Evolutionary conservation across 1,284 basidiomycete species (phyloP).

Genomic region (Cryptococcus sp.): DNA sequence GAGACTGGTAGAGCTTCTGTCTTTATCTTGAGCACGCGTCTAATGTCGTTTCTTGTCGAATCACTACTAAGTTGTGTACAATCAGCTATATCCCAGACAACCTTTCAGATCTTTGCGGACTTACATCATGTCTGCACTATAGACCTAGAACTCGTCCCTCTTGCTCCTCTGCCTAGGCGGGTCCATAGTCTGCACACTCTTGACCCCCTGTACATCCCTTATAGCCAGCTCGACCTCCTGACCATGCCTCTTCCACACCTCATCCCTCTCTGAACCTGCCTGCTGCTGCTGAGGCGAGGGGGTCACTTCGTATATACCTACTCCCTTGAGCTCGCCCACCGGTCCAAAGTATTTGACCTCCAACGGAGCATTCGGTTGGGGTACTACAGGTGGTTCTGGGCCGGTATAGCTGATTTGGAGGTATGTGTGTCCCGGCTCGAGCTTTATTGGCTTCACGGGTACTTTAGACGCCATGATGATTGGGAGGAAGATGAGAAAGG

Average conservation of each 20-base stretch:
- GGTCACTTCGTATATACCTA: conserved; percentile 45
- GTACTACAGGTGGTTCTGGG: conserved; percentile 7
- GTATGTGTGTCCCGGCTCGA: conserved; percentile 37
- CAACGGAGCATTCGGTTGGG: background rate
- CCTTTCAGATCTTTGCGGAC: too few species aligned
- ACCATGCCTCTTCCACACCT: conserved; percentile 16
- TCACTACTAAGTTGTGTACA: too few species aligned
- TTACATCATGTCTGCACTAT: background rate
- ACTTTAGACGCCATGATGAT: conserved; percentile 5
- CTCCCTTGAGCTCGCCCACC: conserved; percentile 46
- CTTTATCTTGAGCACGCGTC: too few species aligned
- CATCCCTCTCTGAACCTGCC: conserved; percentile 12
- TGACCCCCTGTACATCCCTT: conserved; percentile 32
- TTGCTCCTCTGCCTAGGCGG: conserved; percentile 40
- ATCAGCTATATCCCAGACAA: too few species aligned
- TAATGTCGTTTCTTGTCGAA: too few species aligned
- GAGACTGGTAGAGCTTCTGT: too few species aligned
- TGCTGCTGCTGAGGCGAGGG: conserved; percentile 4
- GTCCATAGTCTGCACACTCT: conserved; percentile 31
- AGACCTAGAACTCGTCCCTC: conserved; percentile 35
- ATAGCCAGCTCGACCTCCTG: conserved; percentile 22
- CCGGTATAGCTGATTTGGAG: conserved; percentile 38
- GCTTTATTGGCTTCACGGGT: conserved; percentile 28
- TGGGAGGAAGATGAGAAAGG: background rate
- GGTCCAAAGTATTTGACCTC: conserved; percentile 37